phyloP scores from a whole-genome alignment of 345 rosid species.

The Bruguiera gymnorhiza region DNA sequence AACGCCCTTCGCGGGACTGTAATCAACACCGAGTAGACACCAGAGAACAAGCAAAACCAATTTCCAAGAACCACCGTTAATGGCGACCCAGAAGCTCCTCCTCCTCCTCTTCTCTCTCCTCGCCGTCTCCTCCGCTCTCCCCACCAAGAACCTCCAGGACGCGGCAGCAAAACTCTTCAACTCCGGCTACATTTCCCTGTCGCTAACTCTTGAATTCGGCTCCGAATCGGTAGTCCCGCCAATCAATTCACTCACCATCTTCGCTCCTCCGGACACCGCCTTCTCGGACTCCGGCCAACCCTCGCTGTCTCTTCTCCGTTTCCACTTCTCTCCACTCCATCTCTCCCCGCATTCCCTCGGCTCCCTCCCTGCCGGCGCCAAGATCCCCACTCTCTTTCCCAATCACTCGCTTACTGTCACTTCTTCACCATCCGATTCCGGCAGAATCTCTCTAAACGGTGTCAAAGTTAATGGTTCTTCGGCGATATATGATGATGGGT shows the following conservation, averaged over 20 bases:
- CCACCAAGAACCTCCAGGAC: slow-evolving; percentile 14
- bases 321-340: slow-evolving; percentile 32
- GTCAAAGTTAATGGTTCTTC: slow-evolving; percentile 15
- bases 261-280: slow-evolving; percentile 31
- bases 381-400: slow-evolving; percentile 33
- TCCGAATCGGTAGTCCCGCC: slow-evolving; percentile 12
- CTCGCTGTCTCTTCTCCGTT: slow-evolving; percentile 31
- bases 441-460: slow-evolving; percentile 20
- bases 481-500: slow-evolving; percentile 27
- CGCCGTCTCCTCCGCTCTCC: slow-evolving; percentile 1
- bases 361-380: slow-evolving; percentile 28
- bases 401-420: slow-evolving; percentile 29
- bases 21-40: not conserved
- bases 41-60: not conserved
- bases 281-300: slow-evolving; percentile 37
- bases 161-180: slow-evolving; percentile 25
- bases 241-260: slow-evolving; percentile 32
- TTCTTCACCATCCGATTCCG: slow-evolving; percentile 9
- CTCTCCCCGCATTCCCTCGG: slow-evolving; percentile 17
- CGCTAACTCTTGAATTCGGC: slow-evolving; percentile 33
- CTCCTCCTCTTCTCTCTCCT: slow-evolving; percentile 13
- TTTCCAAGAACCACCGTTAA: slow-evolving; percentile 6
- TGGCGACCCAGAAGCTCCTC: slow-evolving; percentile 22
- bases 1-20: not conserved
- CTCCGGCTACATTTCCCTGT: slow-evolving; percentile 28